These are phyloP conservation scores for Triticum timopheevii DNA, from an alignment of 176 grass and related monocot species.

Conservation along the genomic window DNA sequence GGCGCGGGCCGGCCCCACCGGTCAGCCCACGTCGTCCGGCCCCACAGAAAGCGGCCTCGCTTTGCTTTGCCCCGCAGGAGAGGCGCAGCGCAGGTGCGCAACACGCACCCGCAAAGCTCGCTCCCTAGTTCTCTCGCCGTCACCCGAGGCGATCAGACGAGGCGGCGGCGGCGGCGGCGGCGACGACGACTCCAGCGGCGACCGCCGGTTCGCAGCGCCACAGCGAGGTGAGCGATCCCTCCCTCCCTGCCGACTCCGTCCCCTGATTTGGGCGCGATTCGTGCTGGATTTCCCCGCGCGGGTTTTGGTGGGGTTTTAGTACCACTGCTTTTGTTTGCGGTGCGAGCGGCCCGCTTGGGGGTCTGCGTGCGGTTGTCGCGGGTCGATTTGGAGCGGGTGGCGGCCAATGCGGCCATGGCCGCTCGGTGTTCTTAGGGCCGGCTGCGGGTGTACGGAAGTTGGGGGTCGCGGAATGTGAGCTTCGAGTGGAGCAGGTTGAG, in stretches of 20 bases:
- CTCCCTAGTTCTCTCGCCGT: not conserved
- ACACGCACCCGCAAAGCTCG: not conserved
- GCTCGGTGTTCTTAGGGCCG: not conserved
- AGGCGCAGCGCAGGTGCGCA: not conserved
- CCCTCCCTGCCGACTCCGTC: not conserved
- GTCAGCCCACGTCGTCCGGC: too few species aligned
- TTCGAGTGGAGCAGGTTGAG: not conserved
- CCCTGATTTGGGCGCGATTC: not conserved
- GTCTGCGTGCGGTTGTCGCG: not conserved
- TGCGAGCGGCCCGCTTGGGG: not conserved
- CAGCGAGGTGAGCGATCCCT: constrained; percentile 23
- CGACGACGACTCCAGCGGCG: not conserved
- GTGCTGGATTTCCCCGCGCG: not conserved
- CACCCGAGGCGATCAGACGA: not conserved
- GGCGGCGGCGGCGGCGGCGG: not conserved
- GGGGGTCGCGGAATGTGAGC: not conserved
- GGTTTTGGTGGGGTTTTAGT: constrained; percentile 21
- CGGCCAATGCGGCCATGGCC: not conserved
- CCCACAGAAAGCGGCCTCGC: too few species aligned
- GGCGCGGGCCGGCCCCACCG: not conserved
- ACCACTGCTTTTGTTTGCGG: not conserved
- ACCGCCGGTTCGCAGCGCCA: not conserved
- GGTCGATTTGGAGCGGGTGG: not conserved
- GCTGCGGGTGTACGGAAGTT: not conserved
- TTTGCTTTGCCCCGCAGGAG: not conserved